These are phyloP conservation scores for Sanghuangporus sanghuang DNA, from an alignment of 1,284 basidiomycete species.

Conservation along the genomic window DNA sequence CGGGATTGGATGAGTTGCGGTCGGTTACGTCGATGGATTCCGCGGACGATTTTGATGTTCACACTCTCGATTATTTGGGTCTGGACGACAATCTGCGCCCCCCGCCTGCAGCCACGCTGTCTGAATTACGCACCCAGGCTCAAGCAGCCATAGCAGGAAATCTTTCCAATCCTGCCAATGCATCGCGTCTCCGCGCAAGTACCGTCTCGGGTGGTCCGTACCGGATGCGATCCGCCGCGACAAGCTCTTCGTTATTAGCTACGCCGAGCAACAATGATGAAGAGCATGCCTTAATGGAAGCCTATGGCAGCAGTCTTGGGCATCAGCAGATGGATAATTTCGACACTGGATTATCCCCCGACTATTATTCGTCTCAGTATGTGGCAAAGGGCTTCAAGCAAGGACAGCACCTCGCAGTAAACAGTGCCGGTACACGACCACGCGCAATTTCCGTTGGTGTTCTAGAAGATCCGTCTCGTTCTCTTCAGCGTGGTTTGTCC, in stretches of 20 bases:
- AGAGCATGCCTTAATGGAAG: constrained; percentile 66
- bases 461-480: constrained; percentile 72
- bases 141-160: constrained; percentile 85
- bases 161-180: constrained; percentile 67
- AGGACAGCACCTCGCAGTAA: constrained; percentile 55
- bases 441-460: constrained; percentile 90
- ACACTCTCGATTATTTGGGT: constrained; percentile 92
- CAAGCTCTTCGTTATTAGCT: constrained; percentile 46
- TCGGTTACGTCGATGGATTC: constrained; percentile 75
- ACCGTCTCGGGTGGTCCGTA: constrained; percentile 80
- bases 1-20: constrained; percentile 71
- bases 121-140: constrained; percentile 80
- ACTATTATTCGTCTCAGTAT: constrained; percentile 50
- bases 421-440: constrained; percentile 46
- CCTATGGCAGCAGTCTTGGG: constrained; percentile 43
- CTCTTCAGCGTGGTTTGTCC: constrained; percentile 57
- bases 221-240: constrained; percentile 53
- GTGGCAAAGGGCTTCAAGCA: constrained; percentile 72
- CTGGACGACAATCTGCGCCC: constrained; percentile 71
- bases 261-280: constrained; percentile 59
- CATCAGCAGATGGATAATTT: constrained; percentile 58
- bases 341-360: constrained; percentile 43
- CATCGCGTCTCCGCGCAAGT: constrained; percentile 78
- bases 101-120: constrained; percentile 71
- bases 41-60: constrained; percentile 86